Conservation (phyloP, 139 green algal genomes). For the Chlamydomonas incerta region DNA sequence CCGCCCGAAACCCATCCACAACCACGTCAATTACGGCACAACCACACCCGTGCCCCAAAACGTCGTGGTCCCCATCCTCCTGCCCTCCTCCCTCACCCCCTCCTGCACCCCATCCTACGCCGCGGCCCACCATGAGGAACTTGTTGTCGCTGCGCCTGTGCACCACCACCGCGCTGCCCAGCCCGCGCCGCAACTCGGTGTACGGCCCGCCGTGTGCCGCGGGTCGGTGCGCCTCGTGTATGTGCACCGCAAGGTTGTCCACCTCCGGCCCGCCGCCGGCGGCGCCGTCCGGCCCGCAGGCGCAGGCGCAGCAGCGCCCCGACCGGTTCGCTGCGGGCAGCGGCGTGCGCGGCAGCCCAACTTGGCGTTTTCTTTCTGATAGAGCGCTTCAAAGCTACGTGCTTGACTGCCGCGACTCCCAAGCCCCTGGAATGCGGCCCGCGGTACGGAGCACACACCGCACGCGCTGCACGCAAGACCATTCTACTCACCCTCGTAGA, state of each 20-base stretch:
- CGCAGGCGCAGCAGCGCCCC: not conserved
- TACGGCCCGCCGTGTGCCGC: not conserved
- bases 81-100: not conserved
- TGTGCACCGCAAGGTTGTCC: not conserved
- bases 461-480: too few species aligned
- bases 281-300: too few species aligned
- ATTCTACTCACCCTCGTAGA: conserved; percentile 31
- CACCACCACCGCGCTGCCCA: conserved; percentile 21
- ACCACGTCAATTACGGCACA: not conserved
- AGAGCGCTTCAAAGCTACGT: too few species aligned
- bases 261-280: too few species aligned
- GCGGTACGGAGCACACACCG: too few species aligned
- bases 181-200: not conserved
- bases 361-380: too few species aligned
- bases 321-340: not conserved
- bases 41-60: not conserved
- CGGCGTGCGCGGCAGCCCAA: too few species aligned
- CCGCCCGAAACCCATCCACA: not conserved
- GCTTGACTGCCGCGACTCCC: too few species aligned
- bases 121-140: conserved; percentile 35
- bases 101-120: not conserved
- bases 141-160: conserved; percentile 23
- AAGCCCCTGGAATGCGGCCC: too few species aligned
- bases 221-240: not conserved
- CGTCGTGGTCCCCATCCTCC: too few species aligned